Conservation (phyloP, 2,329 filamentous ascomycete species). For the Epichloe gansuensis region DNA sequence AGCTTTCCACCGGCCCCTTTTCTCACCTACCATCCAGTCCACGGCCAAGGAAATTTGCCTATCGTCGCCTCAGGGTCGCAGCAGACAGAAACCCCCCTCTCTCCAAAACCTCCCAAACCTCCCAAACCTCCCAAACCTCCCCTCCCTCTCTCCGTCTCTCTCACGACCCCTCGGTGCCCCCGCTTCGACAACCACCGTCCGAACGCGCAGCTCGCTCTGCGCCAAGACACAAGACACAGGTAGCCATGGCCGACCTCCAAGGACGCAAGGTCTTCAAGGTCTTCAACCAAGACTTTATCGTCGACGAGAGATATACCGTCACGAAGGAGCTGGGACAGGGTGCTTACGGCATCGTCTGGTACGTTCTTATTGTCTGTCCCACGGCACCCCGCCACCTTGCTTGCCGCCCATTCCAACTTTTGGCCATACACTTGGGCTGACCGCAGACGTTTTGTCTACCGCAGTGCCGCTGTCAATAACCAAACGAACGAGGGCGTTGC, state of each 20-base stretch:
- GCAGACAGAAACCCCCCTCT: not conserved
- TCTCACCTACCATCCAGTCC: not conserved
- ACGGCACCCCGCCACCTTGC: not conserved
- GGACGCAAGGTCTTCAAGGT: slow-evolving; percentile 93
- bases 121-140: not conserved
- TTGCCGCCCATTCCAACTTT: not conserved
- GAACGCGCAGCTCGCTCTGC: not conserved
- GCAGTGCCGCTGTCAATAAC: slow-evolving; percentile 81
- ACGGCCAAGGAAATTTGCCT: not conserved
- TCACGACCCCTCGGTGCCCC: not conserved
- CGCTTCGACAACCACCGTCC: slow-evolving; percentile 1
- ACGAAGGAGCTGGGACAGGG: slow-evolving; percentile 98
- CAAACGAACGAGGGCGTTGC: slow-evolving; percentile 87
- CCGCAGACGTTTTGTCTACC: not conserved
- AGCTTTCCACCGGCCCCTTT: not conserved
- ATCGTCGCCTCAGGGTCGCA: not conserved
- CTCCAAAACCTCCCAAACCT: too few relatives aligned
- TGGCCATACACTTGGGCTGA: not conserved
- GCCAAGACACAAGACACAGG: not conserved
- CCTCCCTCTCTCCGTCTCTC: not conserved
- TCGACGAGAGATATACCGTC: slow-evolving; percentile 95
- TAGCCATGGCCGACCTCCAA: slow-evolving; percentile 29
- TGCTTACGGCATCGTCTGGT: slow-evolving; percentile 98
- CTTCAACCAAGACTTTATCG: slow-evolving; percentile 98
- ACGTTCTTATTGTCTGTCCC: slow-evolving; percentile 18